A percentile compares a stretch with the other conserved stretches of the same genome.
Conservation (phyloP, 495 filamentous ascomycete genomes). For the Penicillium atrosanguineum region DNA sequence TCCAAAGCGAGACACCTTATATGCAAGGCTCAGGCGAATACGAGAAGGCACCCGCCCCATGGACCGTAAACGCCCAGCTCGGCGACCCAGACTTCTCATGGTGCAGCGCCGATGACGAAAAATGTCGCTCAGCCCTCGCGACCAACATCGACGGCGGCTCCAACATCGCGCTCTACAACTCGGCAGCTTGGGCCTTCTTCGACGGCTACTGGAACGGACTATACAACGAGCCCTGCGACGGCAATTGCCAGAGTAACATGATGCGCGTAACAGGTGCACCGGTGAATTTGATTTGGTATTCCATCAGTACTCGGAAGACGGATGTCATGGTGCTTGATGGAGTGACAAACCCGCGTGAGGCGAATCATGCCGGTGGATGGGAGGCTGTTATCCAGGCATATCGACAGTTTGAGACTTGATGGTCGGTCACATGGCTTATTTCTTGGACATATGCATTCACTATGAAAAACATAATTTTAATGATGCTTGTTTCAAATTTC, state of each 20-base stretch:
- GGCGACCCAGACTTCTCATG: slow-evolving; percentile 46
- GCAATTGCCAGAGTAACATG: slow-evolving; percentile 45
- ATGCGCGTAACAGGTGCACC: slow-evolving; percentile 33
- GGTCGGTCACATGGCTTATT: neutral
- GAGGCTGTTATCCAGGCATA: slow-evolving; percentile 53
- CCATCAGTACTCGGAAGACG: slow-evolving; percentile 37
- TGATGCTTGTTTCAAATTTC: neutral
- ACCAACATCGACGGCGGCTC: slow-evolving; percentile 39
- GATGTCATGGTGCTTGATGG: slow-evolving; percentile 42
- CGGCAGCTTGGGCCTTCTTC: slow-evolving; percentile 53
- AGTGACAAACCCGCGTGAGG: slow-evolving; percentile 30
- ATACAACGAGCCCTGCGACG: slow-evolving; percentile 32
- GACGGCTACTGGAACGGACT: slow-evolving; percentile 37
- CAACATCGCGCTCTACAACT: slow-evolving; percentile 53
- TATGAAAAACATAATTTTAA: neutral
- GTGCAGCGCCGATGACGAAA: slow-evolving; percentile 29
- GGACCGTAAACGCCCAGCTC: slow-evolving; percentile 31
- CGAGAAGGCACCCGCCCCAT: slow-evolving; percentile 41
- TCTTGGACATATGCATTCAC: slow-evolving; percentile 9
- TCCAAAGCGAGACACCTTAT: slow-evolving; percentile 47
- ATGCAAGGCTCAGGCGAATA: slow-evolving; percentile 40
- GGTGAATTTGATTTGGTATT: slow-evolving; percentile 40
- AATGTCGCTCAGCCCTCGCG: slow-evolving; percentile 43
- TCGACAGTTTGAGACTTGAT: slow-evolving; percentile 21
- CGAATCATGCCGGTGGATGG: slow-evolving; percentile 52